A percentile compares a stretch with the other conserved stretches of the same genome.
Conservation (phyloP, 371 early-diverging fungal species). For the Mucor circinelloides region DNA sequence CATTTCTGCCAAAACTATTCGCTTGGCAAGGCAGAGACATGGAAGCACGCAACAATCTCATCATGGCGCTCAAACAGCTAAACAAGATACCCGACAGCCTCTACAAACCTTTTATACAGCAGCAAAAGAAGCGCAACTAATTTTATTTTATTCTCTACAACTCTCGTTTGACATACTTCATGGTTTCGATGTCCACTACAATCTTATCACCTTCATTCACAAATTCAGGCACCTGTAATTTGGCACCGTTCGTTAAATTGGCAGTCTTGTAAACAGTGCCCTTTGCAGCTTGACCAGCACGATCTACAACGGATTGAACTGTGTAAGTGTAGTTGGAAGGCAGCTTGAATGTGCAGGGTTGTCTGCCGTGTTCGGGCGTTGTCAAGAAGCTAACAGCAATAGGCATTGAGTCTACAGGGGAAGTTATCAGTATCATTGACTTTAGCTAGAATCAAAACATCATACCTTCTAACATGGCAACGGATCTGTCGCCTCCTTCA, state of each 20-base stretch:
- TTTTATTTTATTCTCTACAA: slow-evolving; percentile 5
- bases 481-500: slow-evolving; percentile 57
- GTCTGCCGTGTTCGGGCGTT: slow-evolving; percentile 44
- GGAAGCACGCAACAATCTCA: slow-evolving; percentile 9
- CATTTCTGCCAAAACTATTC: slow-evolving; percentile 27
- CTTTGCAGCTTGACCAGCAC: slow-evolving; percentile 69
- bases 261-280: slow-evolving; percentile 77
- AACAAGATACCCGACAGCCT: slow-evolving; percentile 22
- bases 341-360: slow-evolving; percentile 46
- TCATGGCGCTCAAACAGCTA: slow-evolving; percentile 15
- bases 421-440: neutral
- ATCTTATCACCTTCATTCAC: slow-evolving; percentile 77
- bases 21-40: slow-evolving; percentile 6
- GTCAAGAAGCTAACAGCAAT: slow-evolving; percentile 47
- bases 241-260: slow-evolving; percentile 70
- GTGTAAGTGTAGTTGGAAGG: slow-evolving; percentile 45
- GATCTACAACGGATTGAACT: slow-evolving; percentile 41
- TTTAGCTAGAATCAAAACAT: too few species aligned
- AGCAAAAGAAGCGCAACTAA: neutral
- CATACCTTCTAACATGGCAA: slow-evolving; percentile 47
- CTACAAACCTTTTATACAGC: neutral
- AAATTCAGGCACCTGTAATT: slow-evolving; percentile 81
- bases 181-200: slow-evolving; percentile 71
- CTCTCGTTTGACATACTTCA: slow-evolving; percentile 65
- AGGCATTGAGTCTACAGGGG: slow-evolving; percentile 45